A percentile compares a stretch with the other conserved stretches of the same genome.
phyloP scores from a whole-genome alignment of 2,329 filamentous ascomycete genomes.

The Plectosphaerella plurivora region DNA sequence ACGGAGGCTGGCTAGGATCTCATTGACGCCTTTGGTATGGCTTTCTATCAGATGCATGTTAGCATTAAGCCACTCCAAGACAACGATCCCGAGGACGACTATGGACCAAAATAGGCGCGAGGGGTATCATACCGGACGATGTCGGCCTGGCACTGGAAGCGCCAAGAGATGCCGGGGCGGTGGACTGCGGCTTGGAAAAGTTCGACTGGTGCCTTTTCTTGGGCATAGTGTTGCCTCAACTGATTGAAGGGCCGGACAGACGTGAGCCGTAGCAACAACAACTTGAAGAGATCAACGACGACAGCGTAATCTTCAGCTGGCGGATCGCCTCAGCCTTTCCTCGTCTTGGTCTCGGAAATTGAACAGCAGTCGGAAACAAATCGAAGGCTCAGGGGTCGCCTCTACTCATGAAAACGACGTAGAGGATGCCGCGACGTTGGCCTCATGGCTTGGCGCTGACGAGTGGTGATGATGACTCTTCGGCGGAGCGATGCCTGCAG shows the following conservation, averaged over 20 bases:
- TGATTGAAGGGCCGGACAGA: neutral
- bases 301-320: too few relatives aligned
- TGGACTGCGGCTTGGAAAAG: conserved; percentile 56
- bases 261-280: neutral
- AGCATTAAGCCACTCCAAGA: conserved; percentile 3
- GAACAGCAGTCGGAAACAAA: too few relatives aligned
- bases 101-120: too few relatives aligned
- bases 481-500: too few relatives aligned
- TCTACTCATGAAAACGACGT: too few relatives aligned
- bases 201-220: conserved; percentile 55
- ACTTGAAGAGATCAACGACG: neutral
- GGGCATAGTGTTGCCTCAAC: conserved; percentile 35
- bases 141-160: conserved; percentile 10
- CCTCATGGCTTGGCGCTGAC: too few relatives aligned
- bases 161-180: conserved; percentile 29
- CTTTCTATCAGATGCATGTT: conserved; percentile 16
- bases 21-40: conserved; percentile 49
- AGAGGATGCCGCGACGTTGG: too few relatives aligned
- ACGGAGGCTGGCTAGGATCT: conserved; percentile 54
- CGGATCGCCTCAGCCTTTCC: too few relatives aligned
- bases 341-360: too few relatives aligned
- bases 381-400: too few relatives aligned
- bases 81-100: too few relatives aligned
- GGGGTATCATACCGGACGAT: conserved; percentile 11
- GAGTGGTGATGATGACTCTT: too few relatives aligned